Base-by-base conservation (phyloP, 1,139 yeast genomes). In the Saccharomyces hybrid region DNA sequence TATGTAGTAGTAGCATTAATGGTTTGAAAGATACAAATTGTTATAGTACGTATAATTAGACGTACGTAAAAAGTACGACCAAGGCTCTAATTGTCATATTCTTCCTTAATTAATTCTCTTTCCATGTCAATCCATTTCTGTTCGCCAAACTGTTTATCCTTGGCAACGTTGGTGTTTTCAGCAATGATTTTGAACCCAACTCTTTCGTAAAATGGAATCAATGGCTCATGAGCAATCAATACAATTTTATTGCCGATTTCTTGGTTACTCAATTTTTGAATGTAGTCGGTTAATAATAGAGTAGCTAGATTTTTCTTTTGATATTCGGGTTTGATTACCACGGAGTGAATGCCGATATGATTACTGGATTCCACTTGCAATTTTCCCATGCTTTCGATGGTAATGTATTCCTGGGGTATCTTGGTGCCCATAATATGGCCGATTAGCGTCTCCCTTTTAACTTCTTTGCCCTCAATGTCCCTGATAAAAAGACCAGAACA, bases 341-440 rank as follows among this genome's bases (percentile, higher is more conserved):
- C 76, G 2, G 95, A 83, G 69, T 93, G 98, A 52, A 93, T 78
- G 2, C 93, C 97, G 57, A 93, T 82, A 38, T 78, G 76, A 53
- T 83, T 75, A 41, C 96, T 89, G 25, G 79, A 75, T 67, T 91
- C 97, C 58, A 78, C 75, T 69, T 93, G 97, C 9, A 47, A 38
- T 28, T 55, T 55, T 11, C 72, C 77, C 97, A 91, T 90, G 14
- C 86, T 73, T 49, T 77, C 81, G 50, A 81, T 82, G 8, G 88
- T 83, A 56, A 91, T 83, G 47, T 64, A 68, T 53, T 73, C 72
- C 16, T 75, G 62, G 52, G 65, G 58, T 54, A 83, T 83, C 71
- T 91, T 91, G 50, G 97, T 90, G 51, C 90, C 95, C 62, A 91
- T 73, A 49, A 93, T 79, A 65, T 88, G 96, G 8, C 91, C 98